A percentile compares a stretch with the other conserved stretches of the same genome.
phyloP scores from a whole-genome alignment of 2,329 filamentous ascomycete species.

The Graphilbum sp. region DNA sequence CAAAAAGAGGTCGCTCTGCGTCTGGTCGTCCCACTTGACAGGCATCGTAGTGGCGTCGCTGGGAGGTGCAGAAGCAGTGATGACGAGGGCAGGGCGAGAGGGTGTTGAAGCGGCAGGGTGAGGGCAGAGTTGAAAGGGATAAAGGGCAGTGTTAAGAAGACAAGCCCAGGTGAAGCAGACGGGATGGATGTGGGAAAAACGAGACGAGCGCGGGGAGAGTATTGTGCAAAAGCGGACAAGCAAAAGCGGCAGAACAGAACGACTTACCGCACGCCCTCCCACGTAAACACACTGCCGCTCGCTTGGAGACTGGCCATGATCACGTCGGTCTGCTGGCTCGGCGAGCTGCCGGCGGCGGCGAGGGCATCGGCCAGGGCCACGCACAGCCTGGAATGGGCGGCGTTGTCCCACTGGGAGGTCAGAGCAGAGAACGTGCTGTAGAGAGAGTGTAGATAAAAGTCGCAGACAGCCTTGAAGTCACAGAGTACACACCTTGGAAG shows the following conservation, averaged over 20 bases:
- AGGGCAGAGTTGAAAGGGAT: too few species aligned
- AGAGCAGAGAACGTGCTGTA: too few species aligned
- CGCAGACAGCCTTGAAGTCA: too few species aligned
- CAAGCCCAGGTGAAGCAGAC: too few species aligned
- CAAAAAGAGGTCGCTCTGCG: conserved; percentile 14
- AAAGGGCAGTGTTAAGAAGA: too few species aligned
- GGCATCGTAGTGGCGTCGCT: conserved; percentile 12
- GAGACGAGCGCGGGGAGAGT: too few species aligned
- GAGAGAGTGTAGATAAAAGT: too few species aligned
- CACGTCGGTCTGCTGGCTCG: conserved; percentile 13
- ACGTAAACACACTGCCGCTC: conserved; percentile 17
- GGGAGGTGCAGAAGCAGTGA: neutral
- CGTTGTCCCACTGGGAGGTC: conserved; percentile 13
- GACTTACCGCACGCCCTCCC: conserved; percentile 26
- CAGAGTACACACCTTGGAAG: neutral
- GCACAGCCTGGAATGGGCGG: conserved; percentile 11
- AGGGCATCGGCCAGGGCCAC: conserved; percentile 9
- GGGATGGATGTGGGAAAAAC: too few species aligned
- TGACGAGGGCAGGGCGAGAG: neutral
- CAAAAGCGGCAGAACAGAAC: too few species aligned
- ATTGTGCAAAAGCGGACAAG: too few species aligned
- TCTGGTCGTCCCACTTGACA: conserved; percentile 14
- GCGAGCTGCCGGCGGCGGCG: conserved; percentile 1
- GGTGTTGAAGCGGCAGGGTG: neutral
- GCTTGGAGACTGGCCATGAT: conserved; percentile 18